A percentile compares a stretch with the other conserved stretches of the same genome.
These are phyloP conservation scores for Colletotrichum coccodes DNA, from an alignment of 2,329 filamentous ascomycete species.

Conservation along the genomic window DNA sequence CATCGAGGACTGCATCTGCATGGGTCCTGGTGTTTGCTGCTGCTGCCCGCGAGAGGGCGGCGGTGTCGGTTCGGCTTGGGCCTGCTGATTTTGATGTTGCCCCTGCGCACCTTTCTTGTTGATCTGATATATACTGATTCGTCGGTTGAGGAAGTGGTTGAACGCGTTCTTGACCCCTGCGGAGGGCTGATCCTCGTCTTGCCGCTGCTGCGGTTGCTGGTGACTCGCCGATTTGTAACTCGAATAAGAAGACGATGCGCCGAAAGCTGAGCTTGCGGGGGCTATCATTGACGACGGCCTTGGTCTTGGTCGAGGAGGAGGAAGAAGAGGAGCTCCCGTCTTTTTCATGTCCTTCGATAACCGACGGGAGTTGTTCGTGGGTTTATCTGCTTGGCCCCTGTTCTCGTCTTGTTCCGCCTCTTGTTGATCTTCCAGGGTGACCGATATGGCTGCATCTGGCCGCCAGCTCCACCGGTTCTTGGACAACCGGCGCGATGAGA, in stretches of 20 bases:
- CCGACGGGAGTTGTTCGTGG: background rate
- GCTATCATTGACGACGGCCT: constrained; percentile 24
- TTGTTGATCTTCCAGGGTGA: constrained; percentile 9
- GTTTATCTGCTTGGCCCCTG: background rate
- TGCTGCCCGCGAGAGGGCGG: constrained; percentile 3
- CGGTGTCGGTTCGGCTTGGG: constrained; percentile 6
- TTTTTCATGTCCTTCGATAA: constrained; percentile 13
- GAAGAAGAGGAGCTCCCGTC: background rate
- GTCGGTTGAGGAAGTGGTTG: constrained; percentile 18
- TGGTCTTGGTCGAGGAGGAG: background rate
- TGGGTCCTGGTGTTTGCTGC: constrained; percentile 14
- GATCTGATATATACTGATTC: background rate
- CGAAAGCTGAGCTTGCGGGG: constrained; percentile 13
- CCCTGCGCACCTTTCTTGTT: background rate
- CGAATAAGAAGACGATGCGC: constrained; percentile 7
- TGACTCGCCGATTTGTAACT: background rate
- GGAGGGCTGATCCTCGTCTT: background rate
- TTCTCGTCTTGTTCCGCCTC: constrained; percentile 2
- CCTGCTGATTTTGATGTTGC: constrained; percentile 11
- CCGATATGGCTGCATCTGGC: constrained; percentile 14
- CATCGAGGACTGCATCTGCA: constrained; percentile 28
- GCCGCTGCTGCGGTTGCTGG: background rate
- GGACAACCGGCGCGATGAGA: constrained; percentile 24
- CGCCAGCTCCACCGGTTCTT: constrained; percentile 30
- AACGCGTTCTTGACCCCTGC: constrained; percentile 21